phyloP scores from a whole-genome alignment of 2,329 filamentous ascomycete genomes.

The Penicillium janthinellum region DNA sequence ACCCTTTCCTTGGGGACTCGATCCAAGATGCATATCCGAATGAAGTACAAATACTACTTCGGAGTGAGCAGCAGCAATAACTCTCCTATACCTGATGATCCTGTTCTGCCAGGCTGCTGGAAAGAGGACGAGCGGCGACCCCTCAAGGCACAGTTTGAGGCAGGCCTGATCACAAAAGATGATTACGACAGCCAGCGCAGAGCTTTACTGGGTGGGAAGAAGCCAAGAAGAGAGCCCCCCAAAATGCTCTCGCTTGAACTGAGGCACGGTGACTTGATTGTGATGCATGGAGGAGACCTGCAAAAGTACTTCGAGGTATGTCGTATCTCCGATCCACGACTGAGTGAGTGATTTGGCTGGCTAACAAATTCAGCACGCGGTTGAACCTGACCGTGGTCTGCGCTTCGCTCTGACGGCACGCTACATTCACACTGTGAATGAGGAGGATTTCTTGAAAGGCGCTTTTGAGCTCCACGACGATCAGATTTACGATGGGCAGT shows the following conservation, averaged over 20 bases:
- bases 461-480: slow-evolving; percentile 26
- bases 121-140: slow-evolving; percentile 24
- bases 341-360: background rate
- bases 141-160: slow-evolving; percentile 26
- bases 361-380: slow-evolving; percentile 32
- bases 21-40: slow-evolving; percentile 56
- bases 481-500: slow-evolving; percentile 37
- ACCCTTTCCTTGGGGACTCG: slow-evolving; percentile 57
- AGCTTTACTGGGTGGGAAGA: slow-evolving; percentile 29
- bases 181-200: slow-evolving; percentile 27
- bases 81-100: slow-evolving; percentile 29
- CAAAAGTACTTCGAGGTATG: slow-evolving; percentile 58
- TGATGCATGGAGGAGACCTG: slow-evolving; percentile 59
- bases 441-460: slow-evolving; percentile 30
- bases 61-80: slow-evolving; percentile 26
- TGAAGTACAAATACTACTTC: slow-evolving; percentile 55
- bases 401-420: slow-evolving; percentile 42
- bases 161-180: slow-evolving; percentile 20
- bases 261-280: slow-evolving; percentile 58
- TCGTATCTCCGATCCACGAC: background rate
- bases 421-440: slow-evolving; percentile 32
- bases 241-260: slow-evolving; percentile 49
- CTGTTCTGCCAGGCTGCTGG: slow-evolving; percentile 37
- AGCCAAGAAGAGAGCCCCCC: slow-evolving; percentile 4
- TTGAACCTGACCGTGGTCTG: slow-evolving; percentile 33